Evolutionary conservation across 2,329 filamentous ascomycete genomes (phyloP).

Genomic region (Colletotrichum sp.): DNA sequence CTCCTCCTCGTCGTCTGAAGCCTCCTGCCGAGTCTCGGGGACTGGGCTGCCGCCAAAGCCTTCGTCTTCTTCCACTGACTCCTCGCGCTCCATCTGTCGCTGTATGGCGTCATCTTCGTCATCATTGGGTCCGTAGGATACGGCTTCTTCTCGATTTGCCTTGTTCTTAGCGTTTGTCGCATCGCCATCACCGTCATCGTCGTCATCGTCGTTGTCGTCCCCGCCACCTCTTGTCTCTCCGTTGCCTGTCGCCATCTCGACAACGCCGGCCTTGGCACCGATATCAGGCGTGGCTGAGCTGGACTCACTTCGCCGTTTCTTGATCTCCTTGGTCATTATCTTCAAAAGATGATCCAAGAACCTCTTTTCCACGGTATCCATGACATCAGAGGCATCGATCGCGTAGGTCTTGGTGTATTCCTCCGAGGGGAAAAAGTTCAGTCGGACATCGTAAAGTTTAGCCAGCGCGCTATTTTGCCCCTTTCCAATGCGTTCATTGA

Average conservation of each 20-base stretch:
- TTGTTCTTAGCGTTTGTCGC: slow-evolving; percentile 76
- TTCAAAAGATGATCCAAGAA: slow-evolving; percentile 76
- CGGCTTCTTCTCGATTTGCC: slow-evolving; percentile 78
- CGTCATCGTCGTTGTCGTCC: slow-evolving; percentile 69
- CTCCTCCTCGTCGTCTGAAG: slow-evolving; percentile 41
- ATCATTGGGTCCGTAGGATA: slow-evolving; percentile 91
- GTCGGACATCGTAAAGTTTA: slow-evolving; percentile 82
- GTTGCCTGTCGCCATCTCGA: slow-evolving; percentile 51
- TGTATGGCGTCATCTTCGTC: slow-evolving; percentile 85
- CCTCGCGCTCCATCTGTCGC: slow-evolving; percentile 63
- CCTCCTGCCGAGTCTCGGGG: slow-evolving; percentile 28
- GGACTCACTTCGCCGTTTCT: slow-evolving; percentile 73
- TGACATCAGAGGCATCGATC: slow-evolving; percentile 78
- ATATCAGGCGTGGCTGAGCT: slow-evolving; percentile 80
- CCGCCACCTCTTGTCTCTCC: slow-evolving; percentile 46
- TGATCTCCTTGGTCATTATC: slow-evolving; percentile 78
- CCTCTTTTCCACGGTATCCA: slow-evolving; percentile 78
- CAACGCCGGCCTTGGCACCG: slow-evolving; percentile 55
- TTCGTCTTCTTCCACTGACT: slow-evolving; percentile 56
- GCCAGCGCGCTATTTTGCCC: slow-evolving; percentile 73
- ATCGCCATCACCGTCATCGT: slow-evolving; percentile 80
- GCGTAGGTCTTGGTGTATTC: slow-evolving; percentile 90
- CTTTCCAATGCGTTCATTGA: slow-evolving; percentile 79
- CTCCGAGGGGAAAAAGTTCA: slow-evolving; percentile 82
- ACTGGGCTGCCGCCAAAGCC: slow-evolving; percentile 55